These are phyloP conservation scores for Lineolata rhizophorae DNA, from an alignment of 495 filamentous ascomycete species.

Conservation along the genomic window DNA sequence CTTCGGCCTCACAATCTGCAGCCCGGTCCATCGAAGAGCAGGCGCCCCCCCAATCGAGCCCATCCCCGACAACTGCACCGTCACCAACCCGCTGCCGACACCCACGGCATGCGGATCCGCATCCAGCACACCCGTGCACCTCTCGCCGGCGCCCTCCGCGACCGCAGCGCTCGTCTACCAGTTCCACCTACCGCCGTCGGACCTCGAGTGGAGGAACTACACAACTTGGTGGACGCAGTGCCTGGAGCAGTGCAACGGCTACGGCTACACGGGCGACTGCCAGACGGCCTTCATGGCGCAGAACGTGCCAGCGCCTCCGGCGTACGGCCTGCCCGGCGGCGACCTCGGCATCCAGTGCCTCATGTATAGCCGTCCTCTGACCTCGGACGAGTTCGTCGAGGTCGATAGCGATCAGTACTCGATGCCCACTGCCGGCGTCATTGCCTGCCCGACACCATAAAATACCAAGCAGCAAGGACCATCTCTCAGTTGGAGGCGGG, in stretches of 20 bases:
- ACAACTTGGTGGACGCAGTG: neutral
- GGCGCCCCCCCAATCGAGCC: neutral
- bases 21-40: neutral
- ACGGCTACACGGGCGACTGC: slow-evolving; percentile 34
- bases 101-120: neutral
- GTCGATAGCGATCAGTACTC: no score
- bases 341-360: slow-evolving; percentile 18
- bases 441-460: no score
- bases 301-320: slow-evolving; percentile 28
- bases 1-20: no score
- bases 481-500: no score
- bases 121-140: neutral
- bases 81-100: neutral
- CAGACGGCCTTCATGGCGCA: neutral
- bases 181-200: neutral
- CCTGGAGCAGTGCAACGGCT: slow-evolving; percentile 30
- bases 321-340: slow-evolving; percentile 22
- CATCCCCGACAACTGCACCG: neutral
- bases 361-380: neutral
- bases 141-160: neutral
- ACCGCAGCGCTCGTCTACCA: neutral
- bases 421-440: no score
- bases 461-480: no score
- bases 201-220: neutral
- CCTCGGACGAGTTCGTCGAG: no score